Evolutionary conservation across 2,329 filamentous ascomycete genomes (phyloP).

Genomic region (Aspergillus bombycis): DNA sequence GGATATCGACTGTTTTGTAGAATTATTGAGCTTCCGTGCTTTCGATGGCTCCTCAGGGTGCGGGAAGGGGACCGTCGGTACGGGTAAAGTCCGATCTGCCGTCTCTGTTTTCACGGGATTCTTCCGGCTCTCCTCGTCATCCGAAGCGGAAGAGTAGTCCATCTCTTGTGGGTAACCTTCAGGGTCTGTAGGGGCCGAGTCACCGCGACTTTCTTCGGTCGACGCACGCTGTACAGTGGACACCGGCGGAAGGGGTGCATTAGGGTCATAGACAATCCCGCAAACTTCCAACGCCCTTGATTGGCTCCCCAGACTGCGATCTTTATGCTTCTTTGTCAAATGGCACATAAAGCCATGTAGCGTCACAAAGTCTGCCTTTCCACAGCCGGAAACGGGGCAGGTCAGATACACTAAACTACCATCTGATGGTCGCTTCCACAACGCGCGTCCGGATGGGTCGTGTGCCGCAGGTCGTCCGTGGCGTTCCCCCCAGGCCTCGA

Average conservation of each 20-base stretch:
- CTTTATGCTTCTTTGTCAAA: conserved; percentile 47
- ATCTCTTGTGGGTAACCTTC: conserved; percentile 36
- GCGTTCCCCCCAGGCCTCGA: conserved; percentile 46
- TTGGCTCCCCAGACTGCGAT: conserved; percentile 44
- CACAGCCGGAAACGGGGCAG: conserved; percentile 42
- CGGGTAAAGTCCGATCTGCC: conserved; percentile 26
- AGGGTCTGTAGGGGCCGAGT: conserved; percentile 31
- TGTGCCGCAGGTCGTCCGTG: conserved; percentile 46
- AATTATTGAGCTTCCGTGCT: conserved; percentile 28
- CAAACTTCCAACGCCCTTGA: conserved; percentile 45
- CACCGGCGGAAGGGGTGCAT: conserved; percentile 39
- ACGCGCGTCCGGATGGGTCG: conserved; percentile 40
- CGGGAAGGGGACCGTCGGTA: conserved; percentile 17
- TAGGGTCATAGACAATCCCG: conserved; percentile 42
- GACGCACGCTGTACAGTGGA: conserved; percentile 36
- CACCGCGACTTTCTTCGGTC: conserved; percentile 39
- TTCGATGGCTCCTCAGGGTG: conserved; percentile 20
- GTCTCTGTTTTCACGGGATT: conserved; percentile 35
- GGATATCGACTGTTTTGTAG: conserved; percentile 43
- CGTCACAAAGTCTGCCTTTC: conserved; percentile 46
- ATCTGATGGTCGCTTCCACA: conserved; percentile 46
- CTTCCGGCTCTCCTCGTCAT: conserved; percentile 31
- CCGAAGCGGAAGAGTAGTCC: conserved; percentile 36
- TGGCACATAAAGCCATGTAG: conserved; percentile 48
- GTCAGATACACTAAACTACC: conserved; percentile 43